Evolutionary conservation across 306 rosid genomes (phyloP), one percentile per base, ranked within the genome.

Genomic region (Quercus berberidifolia): DNA sequence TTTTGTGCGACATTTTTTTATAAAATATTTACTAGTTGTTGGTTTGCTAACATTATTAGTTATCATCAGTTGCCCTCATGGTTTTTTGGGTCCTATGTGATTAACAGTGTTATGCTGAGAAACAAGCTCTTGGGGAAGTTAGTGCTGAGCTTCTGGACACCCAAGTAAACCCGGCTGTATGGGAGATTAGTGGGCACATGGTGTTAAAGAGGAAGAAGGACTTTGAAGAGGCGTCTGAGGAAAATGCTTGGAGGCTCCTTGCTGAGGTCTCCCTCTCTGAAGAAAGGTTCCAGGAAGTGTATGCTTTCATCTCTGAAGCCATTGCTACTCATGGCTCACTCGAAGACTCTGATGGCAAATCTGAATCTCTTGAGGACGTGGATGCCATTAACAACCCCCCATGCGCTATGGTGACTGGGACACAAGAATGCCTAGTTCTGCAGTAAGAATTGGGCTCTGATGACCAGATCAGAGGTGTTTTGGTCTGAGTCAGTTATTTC

Each of bases 151-250:
- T 94, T 55, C 91, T 94, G 60, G 98, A 94, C 85, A 94, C 98
- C 20, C 98, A 94, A 89, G 98, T 94, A 83, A 94, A 94, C 74
- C 98, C 98, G n/a, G 98, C 98, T 3, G 98, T 92, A 77, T 94
- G 98, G 98, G 98, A 94, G 79, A 92, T 92, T 23, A 94, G 98
- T 28, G 98, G 98, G 31, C 98, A 94, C 87, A 94, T 94, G 97
- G 98, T 94, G 76, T 74, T 94, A 65, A 94, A 94, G 91, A 89
- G 98, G 90, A 92, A 85, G 87, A 82, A 88, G 85, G 98, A 94
- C 78, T 94, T 79, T n/a, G 96, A 91, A 0, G 98, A 91, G 86
- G 98, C 98, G 0, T 92, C 97, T 23, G 97, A 94, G 84, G 93
- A 85, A 82, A 92, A 94, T 74, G 98, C 98, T 38, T 91, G 97